These are phyloP conservation scores for Xylaria acuta DNA, from an alignment of 495 filamentous ascomycete genomes.

Conservation along the genomic window DNA sequence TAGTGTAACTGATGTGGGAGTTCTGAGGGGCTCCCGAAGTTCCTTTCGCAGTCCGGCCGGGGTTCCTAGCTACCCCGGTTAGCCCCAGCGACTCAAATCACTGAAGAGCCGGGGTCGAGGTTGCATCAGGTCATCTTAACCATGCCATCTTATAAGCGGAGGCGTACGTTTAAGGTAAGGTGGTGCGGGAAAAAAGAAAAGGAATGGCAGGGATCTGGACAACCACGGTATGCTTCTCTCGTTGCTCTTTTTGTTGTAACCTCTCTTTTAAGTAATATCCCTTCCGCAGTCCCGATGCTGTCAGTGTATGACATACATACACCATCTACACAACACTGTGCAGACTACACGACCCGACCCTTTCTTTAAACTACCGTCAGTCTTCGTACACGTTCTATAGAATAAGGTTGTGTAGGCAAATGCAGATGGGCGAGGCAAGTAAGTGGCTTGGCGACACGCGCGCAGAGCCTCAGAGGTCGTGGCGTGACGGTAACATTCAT, in stretches of 20 bases:
- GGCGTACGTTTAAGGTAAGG: conserved; percentile 9
- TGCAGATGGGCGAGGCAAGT: background rate
- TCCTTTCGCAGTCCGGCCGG: conserved; percentile 4
- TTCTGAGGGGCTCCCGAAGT: conserved; percentile 10
- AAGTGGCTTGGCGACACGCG: background rate
- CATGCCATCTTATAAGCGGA: conserved; percentile 17
- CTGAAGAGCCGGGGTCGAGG: conserved; percentile 19
- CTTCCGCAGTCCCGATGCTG: background rate
- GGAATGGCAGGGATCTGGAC: background rate
- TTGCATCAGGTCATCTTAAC: conserved; percentile 27
- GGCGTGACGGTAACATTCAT: background rate
- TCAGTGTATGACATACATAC: background rate
- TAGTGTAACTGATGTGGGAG: background rate
- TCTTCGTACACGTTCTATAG: background rate
- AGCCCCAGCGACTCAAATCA: conserved; percentile 28
- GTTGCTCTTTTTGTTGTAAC: background rate
- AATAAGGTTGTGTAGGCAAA: background rate
- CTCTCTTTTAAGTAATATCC: background rate
- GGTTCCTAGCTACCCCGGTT: conserved; percentile 22
- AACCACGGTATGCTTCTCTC: background rate
- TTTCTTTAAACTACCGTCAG: background rate
- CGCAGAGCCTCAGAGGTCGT: conserved; percentile 15
- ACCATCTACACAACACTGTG: no score
- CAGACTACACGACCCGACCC: background rate
- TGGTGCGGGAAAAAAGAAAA: conserved; percentile 9